Base-by-base conservation (phyloP, 768 basidiomycete species). In the Mycena rosella region DNA sequence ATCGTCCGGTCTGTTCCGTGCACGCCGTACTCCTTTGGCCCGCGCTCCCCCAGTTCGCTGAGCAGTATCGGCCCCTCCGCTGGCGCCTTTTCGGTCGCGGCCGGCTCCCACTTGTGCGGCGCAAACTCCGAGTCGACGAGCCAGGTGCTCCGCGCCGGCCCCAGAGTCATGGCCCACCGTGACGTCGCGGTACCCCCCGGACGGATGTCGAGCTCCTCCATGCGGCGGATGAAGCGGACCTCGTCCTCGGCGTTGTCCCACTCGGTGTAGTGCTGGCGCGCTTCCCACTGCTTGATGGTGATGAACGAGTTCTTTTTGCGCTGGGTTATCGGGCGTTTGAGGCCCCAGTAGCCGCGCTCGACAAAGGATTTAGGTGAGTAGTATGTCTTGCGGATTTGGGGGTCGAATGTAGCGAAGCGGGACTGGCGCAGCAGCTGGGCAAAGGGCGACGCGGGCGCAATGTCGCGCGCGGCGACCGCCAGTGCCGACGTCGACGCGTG, bases 341-440 rank as follows among this genome's bases (percentile, higher is more conserved):
- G 82, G 26, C 95, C 95, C 87, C 89, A 96, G 81, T 95, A 87
- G 60, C 93, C 93, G 29, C 94, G 88, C 71, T 90, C 84, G 15
- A 90, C 88, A 75, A 93, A 85, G 47, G 91, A 90, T 24, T 87
- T 85, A 51, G 87, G 85, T 0, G 94, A 82, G 18, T 89, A 86
- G 79, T 95, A 96, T 22, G 94, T 87, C 74, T 95, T 94, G 51
- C 86, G 85, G 66, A 96, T 93, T 51, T 77, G 74, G 0, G 92
- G 92, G 80, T 95, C 92, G 76, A 84, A 95, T 14, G 91, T 82
- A 13, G 94, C 89, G 79, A 96, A 96, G 69, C 91, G 91, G 36
- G 95, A 95, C 49, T 89, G 88, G 30, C 92, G 89, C 54, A 96
- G 85, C 55, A 96, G 89, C 24, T 88, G 83, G 29, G 91, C 86